Evolutionary conservation across 1,284 basidiomycete species (phyloP), one percentile per base, ranked within the genome.

Genomic region (Schizophyllum amplum): DNA sequence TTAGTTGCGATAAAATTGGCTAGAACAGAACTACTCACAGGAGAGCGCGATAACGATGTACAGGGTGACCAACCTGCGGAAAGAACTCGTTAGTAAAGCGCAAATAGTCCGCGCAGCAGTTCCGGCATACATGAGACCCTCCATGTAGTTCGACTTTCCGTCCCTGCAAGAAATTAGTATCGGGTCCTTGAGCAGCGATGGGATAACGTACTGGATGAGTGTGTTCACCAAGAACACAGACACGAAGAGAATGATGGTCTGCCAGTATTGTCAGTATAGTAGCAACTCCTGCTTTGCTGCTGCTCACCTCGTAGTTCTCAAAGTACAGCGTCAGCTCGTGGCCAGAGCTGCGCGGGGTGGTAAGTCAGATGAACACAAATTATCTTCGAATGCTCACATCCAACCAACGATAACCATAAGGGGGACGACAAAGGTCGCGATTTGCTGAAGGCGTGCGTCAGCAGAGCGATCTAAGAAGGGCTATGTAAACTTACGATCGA

Each of bases 111-210:
- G n/a, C n/a, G n/a, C n/a, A n/a, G n/a, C n/a, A n/a, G n/a, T n/a
- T n/a, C n/a, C n/a, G n/a, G n/a, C n/a, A n/a, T n/a, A n/a, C 86
- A 92, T 87, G 24, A 91, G 69, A 47, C 91, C 92, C 72, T 94
- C 91, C 85, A 94, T 88, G 67, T 91, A 93, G 66, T 94, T 92
- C 22, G 85, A 86, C 65, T 87, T 89, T 54, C 90, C 89, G 64
- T 91, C 88, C 71, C 83, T 85, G 61, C 9, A 64, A 23, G n/a
- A 51, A 24, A 24, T 60, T n/a, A 61, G 56, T 26, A 46, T 26
- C 26, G 55, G 15, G 27, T 24, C 17, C 49, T 53, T 49, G 42
- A 53, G 24, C 60, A 52, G 24, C 24, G 13, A 53, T 17, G 53
- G 52, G 22, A 49, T 23, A 58, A 78, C 86, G 57, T 69, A 86